Evolutionary conservation across 2,329 filamentous ascomycete species (phyloP).

Genomic region (Monosporascus cannonballus): DNA sequence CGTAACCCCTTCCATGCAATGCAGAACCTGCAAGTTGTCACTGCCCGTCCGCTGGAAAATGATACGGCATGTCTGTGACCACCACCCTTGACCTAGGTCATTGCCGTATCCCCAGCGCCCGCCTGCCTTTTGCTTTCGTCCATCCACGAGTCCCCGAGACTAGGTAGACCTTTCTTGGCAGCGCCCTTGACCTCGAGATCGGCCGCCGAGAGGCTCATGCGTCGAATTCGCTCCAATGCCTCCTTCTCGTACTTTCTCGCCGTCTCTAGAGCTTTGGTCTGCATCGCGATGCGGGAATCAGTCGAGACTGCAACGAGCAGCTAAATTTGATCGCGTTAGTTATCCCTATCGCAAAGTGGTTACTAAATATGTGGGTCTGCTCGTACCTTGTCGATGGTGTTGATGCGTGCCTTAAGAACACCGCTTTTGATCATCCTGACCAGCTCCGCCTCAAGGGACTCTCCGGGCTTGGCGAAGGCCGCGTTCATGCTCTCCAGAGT

Average conservation of each 20-base stretch:
- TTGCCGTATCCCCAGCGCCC: slow-evolving; percentile 5
- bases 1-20: slow-evolving; percentile 1
- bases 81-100: slow-evolving; percentile 4
- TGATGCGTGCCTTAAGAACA: slow-evolving; percentile 71
- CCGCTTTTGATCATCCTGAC: slow-evolving; percentile 69
- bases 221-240: slow-evolving; percentile 68
- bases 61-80: background rate
- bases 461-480: slow-evolving; percentile 62
- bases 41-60: no score
- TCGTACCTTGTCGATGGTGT: slow-evolving; percentile 67
- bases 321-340: slow-evolving; percentile 29
- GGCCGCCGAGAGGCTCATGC: slow-evolving; percentile 69
- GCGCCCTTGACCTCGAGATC: slow-evolving; percentile 61
- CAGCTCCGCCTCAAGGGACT: slow-evolving; percentile 68
- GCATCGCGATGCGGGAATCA: slow-evolving; percentile 63
- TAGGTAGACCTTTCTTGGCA: slow-evolving; percentile 15
- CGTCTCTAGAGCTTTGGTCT: slow-evolving; percentile 61
- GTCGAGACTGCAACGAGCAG: slow-evolving; percentile 66
- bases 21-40: background rate
- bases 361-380: background rate
- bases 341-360: no score
- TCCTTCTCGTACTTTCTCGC: slow-evolving; percentile 68
- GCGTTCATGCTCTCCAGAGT: slow-evolving; percentile 71
- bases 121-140: slow-evolving; percentile 11
- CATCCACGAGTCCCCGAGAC: slow-evolving; percentile 18